Percentiles rank a stretch among this genome's conserved stretches.
Conservation (phyloP, 2,329 filamentous ascomycete genomes). For the Cladophialophora immunda region DNA sequence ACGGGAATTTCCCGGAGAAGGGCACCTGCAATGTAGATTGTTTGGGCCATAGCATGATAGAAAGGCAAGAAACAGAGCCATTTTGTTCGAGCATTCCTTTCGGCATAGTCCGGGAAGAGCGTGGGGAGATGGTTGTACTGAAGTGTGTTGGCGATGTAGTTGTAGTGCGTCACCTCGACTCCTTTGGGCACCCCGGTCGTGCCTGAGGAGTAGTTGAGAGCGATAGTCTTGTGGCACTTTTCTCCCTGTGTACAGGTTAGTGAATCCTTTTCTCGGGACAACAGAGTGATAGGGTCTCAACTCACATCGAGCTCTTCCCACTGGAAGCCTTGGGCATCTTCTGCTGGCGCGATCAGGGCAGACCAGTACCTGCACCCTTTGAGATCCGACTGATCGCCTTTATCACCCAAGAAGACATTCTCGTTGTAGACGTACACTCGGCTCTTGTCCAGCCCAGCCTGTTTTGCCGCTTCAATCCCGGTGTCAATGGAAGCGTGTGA, state of each 20-base stretch:
- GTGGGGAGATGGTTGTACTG: slow-evolving; percentile 24
- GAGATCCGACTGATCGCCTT: neutral
- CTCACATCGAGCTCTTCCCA: slow-evolving; percentile 43
- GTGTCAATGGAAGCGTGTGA: slow-evolving; percentile 57
- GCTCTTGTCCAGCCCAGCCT: slow-evolving; percentile 26
- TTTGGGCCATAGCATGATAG: slow-evolving; percentile 22
- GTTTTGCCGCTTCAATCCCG: slow-evolving; percentile 47
- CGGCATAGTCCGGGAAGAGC: neutral
- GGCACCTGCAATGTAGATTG: neutral
- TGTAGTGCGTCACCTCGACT: slow-evolving; percentile 59
- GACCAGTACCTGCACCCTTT: slow-evolving; percentile 31
- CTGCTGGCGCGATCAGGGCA: slow-evolving; percentile 54
- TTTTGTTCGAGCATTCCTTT: slow-evolving; percentile 7
- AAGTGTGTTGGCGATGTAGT: slow-evolving; percentile 56
- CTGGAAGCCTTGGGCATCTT: slow-evolving; percentile 47
- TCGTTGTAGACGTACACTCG: slow-evolving; percentile 37
- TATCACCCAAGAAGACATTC: slow-evolving; percentile 56
- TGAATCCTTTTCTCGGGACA: neutral
- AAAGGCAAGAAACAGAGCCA: slow-evolving; percentile 21
- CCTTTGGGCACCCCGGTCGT: slow-evolving; percentile 63
- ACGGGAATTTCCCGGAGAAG: slow-evolving; percentile 75
- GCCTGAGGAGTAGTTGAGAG: slow-evolving; percentile 61
- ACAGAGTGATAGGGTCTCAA: neutral
- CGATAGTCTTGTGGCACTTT: slow-evolving; percentile 54
- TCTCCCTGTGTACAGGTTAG: neutral